These are phyloP conservation scores for Dillenia turbinata DNA, from an alignment of 164 flowering plant species.

Conservation along the genomic window DNA sequence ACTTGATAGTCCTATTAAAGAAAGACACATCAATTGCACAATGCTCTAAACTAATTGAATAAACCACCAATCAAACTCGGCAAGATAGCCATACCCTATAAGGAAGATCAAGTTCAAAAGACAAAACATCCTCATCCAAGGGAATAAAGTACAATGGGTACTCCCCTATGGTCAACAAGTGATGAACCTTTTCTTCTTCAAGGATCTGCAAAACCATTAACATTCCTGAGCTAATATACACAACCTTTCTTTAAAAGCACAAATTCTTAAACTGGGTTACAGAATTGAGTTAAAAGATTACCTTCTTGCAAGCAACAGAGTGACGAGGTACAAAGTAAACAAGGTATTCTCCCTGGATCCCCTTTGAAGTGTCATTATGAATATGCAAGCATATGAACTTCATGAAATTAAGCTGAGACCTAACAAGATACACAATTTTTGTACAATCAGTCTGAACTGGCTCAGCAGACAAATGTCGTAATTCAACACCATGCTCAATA, in stretches of 20 bases:
- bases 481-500: slow-evolving; percentile 82
- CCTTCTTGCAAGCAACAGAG: slow-evolving; percentile 89
- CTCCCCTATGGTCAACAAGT: slow-evolving; percentile 81
- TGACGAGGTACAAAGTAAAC: slow-evolving; percentile 95
- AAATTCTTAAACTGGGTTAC: background rate
- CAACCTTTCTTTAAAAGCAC: background rate
- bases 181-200: slow-evolving; percentile 88
- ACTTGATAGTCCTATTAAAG: slow-evolving; percentile 59
- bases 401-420: slow-evolving; percentile 57
- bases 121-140: slow-evolving; percentile 88
- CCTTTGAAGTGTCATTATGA: slow-evolving; percentile 64
- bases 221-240: background rate
- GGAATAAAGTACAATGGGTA: slow-evolving; percentile 79
- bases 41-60: background rate
- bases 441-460: slow-evolving; percentile 74
- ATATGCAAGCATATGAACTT: slow-evolving; percentile 59
- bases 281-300: slow-evolving; percentile 8
- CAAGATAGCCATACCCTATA: slow-evolving; percentile 45
- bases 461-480: slow-evolving; percentile 64
- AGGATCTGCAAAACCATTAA: slow-evolving; percentile 41
- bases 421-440: slow-evolving; percentile 78
- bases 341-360: slow-evolving; percentile 72
- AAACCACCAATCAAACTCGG: background rate
- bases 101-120: slow-evolving; percentile 85
- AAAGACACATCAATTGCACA: slow-evolving; percentile 5